A percentile compares a stretch with the other conserved stretches of the same genome.
These are phyloP conservation scores for Puya raimondii DNA, from an alignment of 176 grass and related monocot genomes.

Conservation along the genomic window DNA sequence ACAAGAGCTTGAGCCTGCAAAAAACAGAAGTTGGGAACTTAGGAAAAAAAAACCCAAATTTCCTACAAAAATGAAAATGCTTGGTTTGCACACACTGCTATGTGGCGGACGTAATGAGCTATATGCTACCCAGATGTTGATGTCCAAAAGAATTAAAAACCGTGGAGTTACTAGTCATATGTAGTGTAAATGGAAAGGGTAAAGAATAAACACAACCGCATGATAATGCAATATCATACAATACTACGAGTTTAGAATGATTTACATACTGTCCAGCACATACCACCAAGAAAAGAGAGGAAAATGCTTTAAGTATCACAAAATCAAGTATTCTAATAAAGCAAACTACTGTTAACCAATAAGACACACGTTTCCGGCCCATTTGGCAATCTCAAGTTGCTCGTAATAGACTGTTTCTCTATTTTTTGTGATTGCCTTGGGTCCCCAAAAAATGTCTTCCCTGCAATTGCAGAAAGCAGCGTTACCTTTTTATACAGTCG, in stretches of 20 bases:
- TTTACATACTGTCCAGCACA: not conserved
- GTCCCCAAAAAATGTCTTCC: not conserved
- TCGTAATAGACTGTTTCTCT: too few relatives aligned
- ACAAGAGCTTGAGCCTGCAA: constrained; percentile 47
- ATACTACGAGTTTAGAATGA: not conserved
- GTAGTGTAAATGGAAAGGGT: too few relatives aligned
- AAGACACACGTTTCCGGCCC: too few relatives aligned
- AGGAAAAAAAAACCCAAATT: constrained; percentile 1
- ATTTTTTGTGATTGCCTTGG: not conserved
- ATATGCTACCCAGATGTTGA: too few relatives aligned
- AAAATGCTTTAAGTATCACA: not conserved
- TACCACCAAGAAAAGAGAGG: not conserved
- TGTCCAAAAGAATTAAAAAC: too few relatives aligned
- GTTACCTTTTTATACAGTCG: constrained; percentile 83
- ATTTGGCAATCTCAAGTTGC: too few relatives aligned
- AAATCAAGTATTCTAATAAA: not conserved
- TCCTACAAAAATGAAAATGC: not conserved
- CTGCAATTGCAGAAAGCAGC: not conserved
- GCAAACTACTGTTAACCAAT: not conserved
- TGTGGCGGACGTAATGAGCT: too few relatives aligned
- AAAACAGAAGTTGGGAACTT: not conserved
- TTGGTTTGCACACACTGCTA: too few relatives aligned
- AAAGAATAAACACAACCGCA: too few relatives aligned
- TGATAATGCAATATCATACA: too few relatives aligned
- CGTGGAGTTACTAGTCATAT: too few relatives aligned